Evolutionary conservation across 2,329 filamentous ascomycete species (phyloP), one percentile per base, ranked within the genome.

Genomic region (Colletotrichum musae): DNA sequence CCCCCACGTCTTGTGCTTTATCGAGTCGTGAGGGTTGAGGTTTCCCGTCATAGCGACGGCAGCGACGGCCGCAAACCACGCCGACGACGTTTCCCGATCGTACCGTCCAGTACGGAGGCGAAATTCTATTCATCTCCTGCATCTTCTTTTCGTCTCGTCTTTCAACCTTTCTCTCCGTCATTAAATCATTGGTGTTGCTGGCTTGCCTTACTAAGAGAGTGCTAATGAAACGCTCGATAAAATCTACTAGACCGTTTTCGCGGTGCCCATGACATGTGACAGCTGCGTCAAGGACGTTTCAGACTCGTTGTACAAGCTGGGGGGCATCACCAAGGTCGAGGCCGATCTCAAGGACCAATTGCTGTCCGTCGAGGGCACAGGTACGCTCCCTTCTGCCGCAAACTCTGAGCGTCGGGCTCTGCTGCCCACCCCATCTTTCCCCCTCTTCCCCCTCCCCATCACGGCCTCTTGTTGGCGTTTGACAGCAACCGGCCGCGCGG

Each of bases 201-300:
- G 32, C 7, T 43, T 43, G 39, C 45, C 48, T 48, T 66, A 61
- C 64, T 48, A 59, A 60, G 32, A 51, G 51, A 50, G 50, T 56
- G 72, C 79, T 81, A 76, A 81, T 80, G 78, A 80, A 78, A 80
- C 75, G 60, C 62, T 72, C 68, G 71, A 36, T 24, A 70, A 76
- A 77, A 76, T 71, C 56, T 73, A 75, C 77, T 75, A 98, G 92
- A 97, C 95, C 70, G 92, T 95, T 73, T 98, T 98, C 81, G 94
- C 95, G 72, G 96, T 98, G 74, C 95, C 94, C 64, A 91, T 98
- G 86, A 94, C 91, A 82, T 98, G 96, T 84, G 92, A 97, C 75
- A 86, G 88, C 77, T 98, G 96, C 84, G 90, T 97, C 80, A 92
- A 95, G 80, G 91, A 94, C 76, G 91, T 99, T 79, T 94, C 94